Conservation (phyloP, 176 grass and related monocot genomes). For the Lolium multiflorum region DNA sequence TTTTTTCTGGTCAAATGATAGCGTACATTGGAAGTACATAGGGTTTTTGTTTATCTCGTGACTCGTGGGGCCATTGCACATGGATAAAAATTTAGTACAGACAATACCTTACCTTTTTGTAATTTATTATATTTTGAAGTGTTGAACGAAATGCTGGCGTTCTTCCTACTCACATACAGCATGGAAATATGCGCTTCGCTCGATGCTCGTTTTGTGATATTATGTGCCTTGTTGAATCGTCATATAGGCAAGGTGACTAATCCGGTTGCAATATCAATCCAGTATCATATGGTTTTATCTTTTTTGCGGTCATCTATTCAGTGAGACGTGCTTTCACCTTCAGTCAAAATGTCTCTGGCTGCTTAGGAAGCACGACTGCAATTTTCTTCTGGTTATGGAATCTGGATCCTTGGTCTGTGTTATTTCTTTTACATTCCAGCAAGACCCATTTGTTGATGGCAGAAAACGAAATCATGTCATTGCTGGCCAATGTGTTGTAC, state of each 20-base stretch:
- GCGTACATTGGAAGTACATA: neutral
- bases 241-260: neutral
- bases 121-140: too few relatives aligned
- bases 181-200: neutral
- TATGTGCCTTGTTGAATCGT: neutral
- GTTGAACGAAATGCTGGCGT: neutral
- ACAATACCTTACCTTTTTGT: neutral
- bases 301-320: neutral
- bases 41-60: neutral
- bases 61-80: neutral
- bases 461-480: neutral
- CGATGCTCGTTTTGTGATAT: neutral
- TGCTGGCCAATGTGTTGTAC: neutral
- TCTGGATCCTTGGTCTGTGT: neutral
- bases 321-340: neutral
- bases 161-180: neutral
- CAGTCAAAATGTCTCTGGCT: neutral
- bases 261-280: neutral
- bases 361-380: neutral
- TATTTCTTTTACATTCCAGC: constrained; percentile 1
- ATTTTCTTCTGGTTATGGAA: neutral
- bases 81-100: neutral
- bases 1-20: constrained; percentile 18
- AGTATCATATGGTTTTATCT: neutral
- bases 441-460: neutral